Evolutionary conservation across 2,329 filamentous ascomycete species (phyloP).

Genomic region (Colletotrichum tanaceti): DNA sequence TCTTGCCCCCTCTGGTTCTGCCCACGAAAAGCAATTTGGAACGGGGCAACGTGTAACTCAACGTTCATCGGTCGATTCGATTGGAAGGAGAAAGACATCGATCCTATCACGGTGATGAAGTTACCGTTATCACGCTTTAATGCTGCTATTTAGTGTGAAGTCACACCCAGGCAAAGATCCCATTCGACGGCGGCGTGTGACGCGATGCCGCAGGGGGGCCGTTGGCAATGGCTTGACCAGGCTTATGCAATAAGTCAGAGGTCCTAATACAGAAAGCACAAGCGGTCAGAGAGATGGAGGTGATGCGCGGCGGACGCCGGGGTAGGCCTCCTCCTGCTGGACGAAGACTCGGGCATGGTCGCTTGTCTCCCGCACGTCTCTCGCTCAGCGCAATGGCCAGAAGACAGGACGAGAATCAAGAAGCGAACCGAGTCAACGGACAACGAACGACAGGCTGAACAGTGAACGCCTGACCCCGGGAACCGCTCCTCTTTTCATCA

Average conservation of each 20-base stretch:
- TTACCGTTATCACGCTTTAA: slow-evolving; percentile 35
- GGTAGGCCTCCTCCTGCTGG: slow-evolving; percentile 9
- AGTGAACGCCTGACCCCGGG: slow-evolving; percentile 17
- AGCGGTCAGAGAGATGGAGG: slow-evolving; percentile 29
- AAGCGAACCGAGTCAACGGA: background rate
- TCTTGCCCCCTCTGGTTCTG: background rate
- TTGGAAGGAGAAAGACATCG: background rate
- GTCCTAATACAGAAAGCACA: slow-evolving; percentile 36
- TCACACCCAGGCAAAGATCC: slow-evolving; percentile 34
- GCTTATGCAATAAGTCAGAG: slow-evolving; percentile 20
- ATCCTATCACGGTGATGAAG: slow-evolving; percentile 32
- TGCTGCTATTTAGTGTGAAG: slow-evolving; percentile 32
- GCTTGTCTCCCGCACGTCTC: slow-evolving; percentile 6
- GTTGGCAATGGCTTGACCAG: slow-evolving; percentile 6
- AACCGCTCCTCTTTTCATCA: slow-evolving; percentile 34
- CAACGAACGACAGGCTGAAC: slow-evolving; percentile 1
- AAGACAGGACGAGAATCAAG: slow-evolving; percentile 25
- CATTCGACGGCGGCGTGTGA: slow-evolving; percentile 36
- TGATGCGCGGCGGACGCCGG: slow-evolving; percentile 33
- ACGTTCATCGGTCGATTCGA: slow-evolving; percentile 29
- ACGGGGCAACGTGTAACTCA: slow-evolving; percentile 20
- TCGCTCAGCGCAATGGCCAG: slow-evolving; percentile 3
- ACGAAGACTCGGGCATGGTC: slow-evolving; percentile 3
- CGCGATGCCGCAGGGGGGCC: slow-evolving; percentile 2
- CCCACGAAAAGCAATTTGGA: slow-evolving; percentile 13